These are phyloP conservation scores for Xylariaceae sp. DNA, from an alignment of 2,329 filamentous ascomycete species.

Conservation along the genomic window DNA sequence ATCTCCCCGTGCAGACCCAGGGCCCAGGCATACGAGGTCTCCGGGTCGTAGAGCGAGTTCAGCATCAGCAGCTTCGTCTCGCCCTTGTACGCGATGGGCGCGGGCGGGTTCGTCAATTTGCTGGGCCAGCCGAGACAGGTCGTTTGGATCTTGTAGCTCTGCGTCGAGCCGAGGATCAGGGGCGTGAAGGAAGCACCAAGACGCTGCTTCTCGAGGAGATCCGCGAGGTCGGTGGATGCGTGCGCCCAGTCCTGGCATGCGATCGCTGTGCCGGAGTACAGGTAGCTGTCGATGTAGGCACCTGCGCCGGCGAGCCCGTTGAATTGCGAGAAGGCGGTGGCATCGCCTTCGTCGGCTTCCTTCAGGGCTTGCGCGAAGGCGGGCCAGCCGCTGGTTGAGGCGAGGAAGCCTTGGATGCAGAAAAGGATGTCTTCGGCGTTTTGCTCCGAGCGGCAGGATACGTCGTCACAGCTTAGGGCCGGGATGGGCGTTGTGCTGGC, in stretches of 20 bases:
- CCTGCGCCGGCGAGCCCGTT: conserved; percentile 26
- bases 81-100: conserved; percentile 24
- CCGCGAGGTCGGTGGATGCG: conserved; percentile 22
- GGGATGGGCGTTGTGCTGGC: conserved; percentile 33
- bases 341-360: conserved; percentile 34
- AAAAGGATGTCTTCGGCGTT: conserved; percentile 34
- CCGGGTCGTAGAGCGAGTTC: conserved; percentile 38
- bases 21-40: conserved; percentile 37
- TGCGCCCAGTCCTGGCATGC: conserved; percentile 37
- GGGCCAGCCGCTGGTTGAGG: conserved; percentile 22
- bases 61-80: conserved; percentile 35
- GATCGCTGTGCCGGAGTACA: conserved; percentile 32
- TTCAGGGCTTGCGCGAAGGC: conserved; percentile 22
- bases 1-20: conserved; percentile 31
- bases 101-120: conserved; percentile 33
- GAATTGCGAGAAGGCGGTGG: conserved; percentile 31
- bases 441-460: conserved; percentile 24
- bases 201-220: conserved; percentile 27
- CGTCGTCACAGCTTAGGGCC: conserved; percentile 33
- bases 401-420: conserved; percentile 31
- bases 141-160: conserved; percentile 34
- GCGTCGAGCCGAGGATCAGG: conserved; percentile 30
- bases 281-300: conserved; percentile 23
- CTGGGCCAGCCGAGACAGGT: conserved; percentile 39
- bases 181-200: conserved; percentile 33